Base-by-base conservation (phyloP, 495 filamentous ascomycete genomes). In the Penicillium parvum region DNA sequence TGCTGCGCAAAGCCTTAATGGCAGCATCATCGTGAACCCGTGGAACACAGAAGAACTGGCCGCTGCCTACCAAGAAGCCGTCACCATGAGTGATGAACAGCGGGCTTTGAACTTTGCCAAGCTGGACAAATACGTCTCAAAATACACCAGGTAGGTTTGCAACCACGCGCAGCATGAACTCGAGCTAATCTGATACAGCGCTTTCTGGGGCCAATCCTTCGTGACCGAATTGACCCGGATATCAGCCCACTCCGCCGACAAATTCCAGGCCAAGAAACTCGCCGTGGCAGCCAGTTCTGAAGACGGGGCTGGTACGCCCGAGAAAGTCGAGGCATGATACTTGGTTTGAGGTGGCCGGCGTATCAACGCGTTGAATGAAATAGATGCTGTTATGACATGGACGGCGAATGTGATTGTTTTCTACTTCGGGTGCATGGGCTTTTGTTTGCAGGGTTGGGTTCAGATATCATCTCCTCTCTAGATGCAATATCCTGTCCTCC, bases 21-120 rank as follows among this genome's bases (percentile, higher is more conserved):
- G 92, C 43, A 88, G 86, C 52, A 73, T 96, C 32, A 89, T 96
- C 23, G 84, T 97, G 45, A 97, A 97, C 61, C 91, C 91, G 4
- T 97, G 92, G 92, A 96, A 96, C 57, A 95, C 88, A 1, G 88
- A 96, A 56, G 92, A 97, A 63, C 71, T 97, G 20, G 90, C 91
- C 9, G 86, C 86, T 51, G 85, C 91, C 4, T 94, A 96, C 52
- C 86, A 95, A 61, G 86, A 94, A 51, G 88, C 91, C 7, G 89
- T 96, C 30, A 95, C 89, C 22, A 95, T 97, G 84, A 82, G 83
- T 21, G 79, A 88, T 19, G 89, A 95, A 65, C 84, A 89, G 66
- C 78, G 90, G 23, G 81, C 82, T 37, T 69, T 83, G 17, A 95
- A 95, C 63, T 96, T 86, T 64, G 78, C 82, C 57, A 96, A 95